Evolutionary conservation across 2,329 filamentous ascomycete genomes (phyloP).

Genomic region (Talaromyces albobiverticillius): DNA sequence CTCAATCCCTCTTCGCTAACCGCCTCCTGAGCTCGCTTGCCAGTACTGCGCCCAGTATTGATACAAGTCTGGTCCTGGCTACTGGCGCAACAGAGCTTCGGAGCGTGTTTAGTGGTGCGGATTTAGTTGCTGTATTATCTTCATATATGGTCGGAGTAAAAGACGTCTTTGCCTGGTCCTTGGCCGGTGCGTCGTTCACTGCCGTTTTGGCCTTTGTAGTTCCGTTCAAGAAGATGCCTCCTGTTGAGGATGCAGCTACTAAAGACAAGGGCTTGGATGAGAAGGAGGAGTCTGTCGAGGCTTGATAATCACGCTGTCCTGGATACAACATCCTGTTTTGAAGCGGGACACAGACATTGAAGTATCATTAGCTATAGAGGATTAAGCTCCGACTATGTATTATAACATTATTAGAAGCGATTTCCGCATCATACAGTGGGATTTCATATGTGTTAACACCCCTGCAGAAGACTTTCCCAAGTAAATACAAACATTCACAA

Average conservation of each 20-base stretch:
- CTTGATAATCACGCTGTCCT: background rate
- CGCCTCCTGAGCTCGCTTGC: slow-evolving; percentile 14
- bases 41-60: background rate
- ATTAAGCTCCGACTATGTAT: too few relatives aligned
- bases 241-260: background rate
- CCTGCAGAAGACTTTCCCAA: too few relatives aligned
- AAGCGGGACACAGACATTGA: too few relatives aligned
- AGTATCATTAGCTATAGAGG: too few relatives aligned
- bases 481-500: too few relatives aligned
- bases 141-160: slow-evolving; percentile 1
- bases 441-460: too few relatives aligned
- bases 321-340: too few relatives aligned
- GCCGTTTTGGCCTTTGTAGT: background rate
- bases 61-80: background rate
- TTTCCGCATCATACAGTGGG: too few relatives aligned
- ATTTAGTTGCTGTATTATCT: background rate
- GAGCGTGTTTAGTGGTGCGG: background rate
- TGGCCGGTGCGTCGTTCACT: background rate
- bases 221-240: background rate
- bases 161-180: background rate
- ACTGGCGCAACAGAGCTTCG: slow-evolving; percentile 3
- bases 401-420: too few relatives aligned
- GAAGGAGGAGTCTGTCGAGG: background rate
- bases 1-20: slow-evolving; percentile 28
- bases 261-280: background rate